A percentile compares a stretch with the other conserved stretches of the same genome.
phyloP scores from a whole-genome alignment of 257 asterid genomes.

The Nicotiana tomentosiformis region DNA sequence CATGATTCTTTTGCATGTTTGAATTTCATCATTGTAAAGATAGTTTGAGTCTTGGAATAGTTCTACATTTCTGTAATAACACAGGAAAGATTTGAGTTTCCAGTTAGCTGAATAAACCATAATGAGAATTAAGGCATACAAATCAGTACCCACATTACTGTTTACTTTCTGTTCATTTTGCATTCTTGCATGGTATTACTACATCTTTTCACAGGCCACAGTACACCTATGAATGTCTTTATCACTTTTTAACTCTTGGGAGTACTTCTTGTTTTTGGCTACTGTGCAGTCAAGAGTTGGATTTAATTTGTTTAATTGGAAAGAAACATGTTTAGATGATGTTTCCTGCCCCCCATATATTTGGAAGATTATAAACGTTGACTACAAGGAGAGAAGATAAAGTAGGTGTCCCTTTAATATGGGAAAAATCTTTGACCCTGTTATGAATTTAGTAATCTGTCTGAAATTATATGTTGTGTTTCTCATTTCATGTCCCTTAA shows the following conservation, averaged over 20 bases:
- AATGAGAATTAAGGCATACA: background rate
- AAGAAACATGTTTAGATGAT: conserved; percentile 14
- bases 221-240: background rate
- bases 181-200: background rate
- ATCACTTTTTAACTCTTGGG: background rate
- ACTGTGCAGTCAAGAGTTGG: background rate
- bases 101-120: background rate
- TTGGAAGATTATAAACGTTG: too few species aligned
- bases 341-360: background rate
- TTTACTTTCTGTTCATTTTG: background rate
- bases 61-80: background rate
- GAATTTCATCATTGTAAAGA: background rate
- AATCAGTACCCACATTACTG: background rate
- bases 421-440: too few species aligned
- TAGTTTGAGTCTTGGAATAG: background rate
- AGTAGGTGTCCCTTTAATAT: too few species aligned
- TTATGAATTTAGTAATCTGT: too few species aligned
- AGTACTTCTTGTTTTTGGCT: background rate
- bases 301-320: conserved; percentile 21
- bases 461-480: too few species aligned
- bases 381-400: too few species aligned
- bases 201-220: too few species aligned
- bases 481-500: too few species aligned
- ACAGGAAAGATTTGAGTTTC: background rate
- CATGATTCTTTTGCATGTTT: conserved; percentile 7